A percentile compares a stretch with the other conserved stretches of the same genome.
Conservation (phyloP, 192 early-diverging fungal genomes). For the Coemansia reversa region DNA sequence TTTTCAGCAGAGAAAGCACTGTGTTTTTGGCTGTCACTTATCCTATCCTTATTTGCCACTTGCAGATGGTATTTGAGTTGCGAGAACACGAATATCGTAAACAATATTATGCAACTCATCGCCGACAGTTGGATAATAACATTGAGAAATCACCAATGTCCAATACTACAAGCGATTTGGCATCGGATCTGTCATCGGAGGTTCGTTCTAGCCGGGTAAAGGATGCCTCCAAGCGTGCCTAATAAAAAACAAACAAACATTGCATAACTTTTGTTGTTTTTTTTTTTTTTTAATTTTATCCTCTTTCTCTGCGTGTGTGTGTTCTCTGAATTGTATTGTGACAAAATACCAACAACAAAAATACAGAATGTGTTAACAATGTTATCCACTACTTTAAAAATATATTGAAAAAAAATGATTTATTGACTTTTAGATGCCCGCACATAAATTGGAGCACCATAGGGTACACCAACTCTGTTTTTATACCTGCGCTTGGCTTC, state of each 20-base stretch:
- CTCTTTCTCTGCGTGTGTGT: not conserved
- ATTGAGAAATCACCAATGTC: not conserved
- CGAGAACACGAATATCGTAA: conserved; percentile 67
- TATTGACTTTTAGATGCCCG: conserved; percentile 1
- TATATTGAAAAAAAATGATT: too few relatives aligned
- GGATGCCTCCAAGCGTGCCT: not conserved
- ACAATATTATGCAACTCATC: conserved; percentile 16
- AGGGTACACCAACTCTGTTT: conserved; percentile 14
- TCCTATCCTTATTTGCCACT: conserved; percentile 59
- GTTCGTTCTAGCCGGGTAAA: not conserved
- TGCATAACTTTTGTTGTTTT: not conserved
- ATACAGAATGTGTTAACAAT: not conserved
- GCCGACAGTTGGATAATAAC: not conserved
- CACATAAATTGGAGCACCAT: conserved; percentile 17
- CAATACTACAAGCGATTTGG: not conserved
- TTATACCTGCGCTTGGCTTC: conserved; percentile 43
- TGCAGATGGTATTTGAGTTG: conserved; percentile 82
- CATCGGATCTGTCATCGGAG: not conserved
- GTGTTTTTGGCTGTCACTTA: conserved; percentile 56
- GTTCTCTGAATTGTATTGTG: not conserved
- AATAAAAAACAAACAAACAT: conserved; percentile 2
- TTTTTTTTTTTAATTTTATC: not conserved
- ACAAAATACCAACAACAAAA: not conserved
- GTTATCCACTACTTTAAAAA: too few relatives aligned
- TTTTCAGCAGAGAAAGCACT: conserved; percentile 55